A percentile compares a stretch with the other conserved stretches of the same genome.
Evolutionary conservation across 257 asterid species (phyloP).

Genomic region (Primulina huaijiensis): DNA sequence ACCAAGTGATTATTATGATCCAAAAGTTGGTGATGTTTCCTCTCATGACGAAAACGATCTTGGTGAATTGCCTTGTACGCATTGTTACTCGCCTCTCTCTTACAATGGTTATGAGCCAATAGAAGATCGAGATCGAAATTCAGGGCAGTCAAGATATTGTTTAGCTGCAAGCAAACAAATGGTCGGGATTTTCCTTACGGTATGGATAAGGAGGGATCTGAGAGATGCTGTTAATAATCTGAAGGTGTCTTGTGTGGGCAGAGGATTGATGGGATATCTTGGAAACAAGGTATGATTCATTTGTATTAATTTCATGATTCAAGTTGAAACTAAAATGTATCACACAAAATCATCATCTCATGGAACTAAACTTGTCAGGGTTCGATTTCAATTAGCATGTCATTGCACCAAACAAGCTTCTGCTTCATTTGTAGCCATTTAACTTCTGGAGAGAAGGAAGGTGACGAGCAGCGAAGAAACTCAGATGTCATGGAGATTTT

Average conservation of each 20-base stretch:
- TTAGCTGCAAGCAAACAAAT: constrained; percentile 94
- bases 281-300: constrained; percentile 77
- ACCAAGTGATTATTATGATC: constrained; percentile 57
- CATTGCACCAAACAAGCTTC: constrained; percentile 96
- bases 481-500: constrained; percentile 96
- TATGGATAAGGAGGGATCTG: constrained; percentile 79
- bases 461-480: constrained; percentile 88
- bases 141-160: constrained; percentile 63
- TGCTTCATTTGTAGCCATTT: constrained; percentile 95
- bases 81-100: constrained; percentile 46
- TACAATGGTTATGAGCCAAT: constrained; percentile 36
- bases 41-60: constrained; percentile 54
- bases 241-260: constrained; percentile 94
- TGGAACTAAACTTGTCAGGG: constrained; percentile 52
- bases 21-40: constrained; percentile 41
- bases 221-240: constrained; percentile 69
- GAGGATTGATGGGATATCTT: constrained; percentile 99
- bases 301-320: constrained; percentile 21
- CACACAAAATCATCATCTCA: constrained; percentile 6
- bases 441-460: constrained; percentile 98
- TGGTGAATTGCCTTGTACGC: constrained; percentile 47
- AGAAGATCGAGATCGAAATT: constrained; percentile 58
- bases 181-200: constrained; percentile 93
- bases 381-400: constrained; percentile 96
- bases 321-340: constrained; percentile 1